Evolutionary conservation across 768 basidiomycete species (phyloP), one percentile per base, ranked within the genome.

Genomic region (Pholiota microspora): DNA sequence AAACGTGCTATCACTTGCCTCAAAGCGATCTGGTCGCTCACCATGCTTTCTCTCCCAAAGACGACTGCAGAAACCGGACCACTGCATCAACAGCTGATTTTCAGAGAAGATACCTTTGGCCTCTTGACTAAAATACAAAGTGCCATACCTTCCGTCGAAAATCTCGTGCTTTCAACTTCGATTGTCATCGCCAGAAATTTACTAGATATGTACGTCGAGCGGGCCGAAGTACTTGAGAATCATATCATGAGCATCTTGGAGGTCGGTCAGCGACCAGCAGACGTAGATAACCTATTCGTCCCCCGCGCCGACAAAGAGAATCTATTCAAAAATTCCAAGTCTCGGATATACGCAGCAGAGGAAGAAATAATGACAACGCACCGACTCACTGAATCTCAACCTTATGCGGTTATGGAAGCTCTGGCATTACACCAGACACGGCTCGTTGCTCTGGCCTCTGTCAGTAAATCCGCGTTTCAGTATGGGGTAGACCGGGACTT

Each of bases 11-110:
- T 62, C 31, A 69, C 69, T 0, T 74, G 71, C 57, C 59, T 74
- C 10, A 69, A 69, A 21, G 71, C 75, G 4, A 75, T 75, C 10
- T 74, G 73, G 73, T 73, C 75, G 1, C 58, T 76, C 40, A 70
- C 67, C n/a, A 74, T 76, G 73, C 70, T 76, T 64, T 62, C 70
- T 12, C 65, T 73, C 13, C 71, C 71, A 0, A 62, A 61, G 40
- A 49, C 55, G 54, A 31, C 45, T 50, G 51, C 40, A 42, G 46
- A 51, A 36, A 31, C 59, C 35, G 57, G 51, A 23, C 15, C 18
- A 60, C 9, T 59, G 63, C 6, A 49, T 55, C 32, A 63, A 59
- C 0, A n/a, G n/a, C 62, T 71, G 21, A 58, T 63, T 12, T 76
- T 76, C 47, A 71, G 70, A 50, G 72, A 74, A 53, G 62, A 68